A percentile compares a stretch with the other conserved stretches of the same genome.
phyloP scores from a whole-genome alignment of 352 stramenopile species.

The Globisporangium recalcitrans region DNA sequence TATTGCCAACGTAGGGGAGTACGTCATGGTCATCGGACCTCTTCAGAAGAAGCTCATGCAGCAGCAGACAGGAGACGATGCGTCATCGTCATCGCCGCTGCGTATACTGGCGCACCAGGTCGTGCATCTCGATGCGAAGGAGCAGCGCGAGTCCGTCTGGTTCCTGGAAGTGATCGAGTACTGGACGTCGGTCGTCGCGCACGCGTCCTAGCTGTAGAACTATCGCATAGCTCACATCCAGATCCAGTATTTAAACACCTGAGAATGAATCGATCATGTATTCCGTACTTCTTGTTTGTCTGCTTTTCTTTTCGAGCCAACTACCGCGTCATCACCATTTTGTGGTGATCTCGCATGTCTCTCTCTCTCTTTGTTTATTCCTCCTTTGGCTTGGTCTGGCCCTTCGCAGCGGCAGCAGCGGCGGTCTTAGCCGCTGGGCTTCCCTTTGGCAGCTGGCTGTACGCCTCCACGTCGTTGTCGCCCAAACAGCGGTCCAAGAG shows the following conservation, averaged over 20 bases:
- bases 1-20: conserved; percentile 33
- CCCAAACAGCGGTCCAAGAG: conserved; percentile 69
- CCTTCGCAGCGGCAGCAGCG: background rate
- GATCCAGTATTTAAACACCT: conserved; percentile 1
- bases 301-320: background rate
- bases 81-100: conserved; percentile 1
- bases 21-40: conserved; percentile 77
- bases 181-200: conserved; percentile 40
- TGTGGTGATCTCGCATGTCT: no score
- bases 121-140: conserved; percentile 45
- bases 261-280: background rate
- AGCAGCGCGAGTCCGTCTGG: conserved; percentile 60
- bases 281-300: background rate
- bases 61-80: conserved; percentile 12
- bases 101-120: conserved; percentile 55
- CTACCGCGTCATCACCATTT: no score
- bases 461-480: conserved; percentile 54
- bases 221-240: no score
- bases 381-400: conserved; percentile 33
- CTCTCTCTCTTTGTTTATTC: conserved; percentile 25
- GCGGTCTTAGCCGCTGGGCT: conserved; percentile 17
- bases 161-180: conserved; percentile 74
- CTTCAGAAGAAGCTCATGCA: conserved; percentile 35
- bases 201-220: background rate
- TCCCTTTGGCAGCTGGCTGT: conserved; percentile 37